Evolutionary conservation across 2,329 filamentous ascomycete genomes (phyloP), one percentile per base, ranked within the genome.

Genomic region (Nannizzia gypsea): DNA sequence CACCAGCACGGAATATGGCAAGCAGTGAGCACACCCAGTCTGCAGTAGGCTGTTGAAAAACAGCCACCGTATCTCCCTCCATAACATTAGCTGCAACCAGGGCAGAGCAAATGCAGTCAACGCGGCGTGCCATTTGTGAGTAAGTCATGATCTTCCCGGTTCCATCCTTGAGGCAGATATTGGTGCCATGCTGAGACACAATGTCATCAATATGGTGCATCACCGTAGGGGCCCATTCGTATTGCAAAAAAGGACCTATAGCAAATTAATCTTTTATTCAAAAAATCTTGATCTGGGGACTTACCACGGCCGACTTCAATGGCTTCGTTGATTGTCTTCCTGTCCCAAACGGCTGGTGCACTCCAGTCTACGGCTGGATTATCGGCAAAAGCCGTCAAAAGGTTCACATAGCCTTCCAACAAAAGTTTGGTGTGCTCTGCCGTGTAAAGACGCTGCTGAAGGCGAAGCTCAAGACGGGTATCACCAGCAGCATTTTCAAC

Each of bases 1-100:
- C 70, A 0, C 76, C 77, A 11, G 74, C 57, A 0, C 69, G 66
- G 58, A 71, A 62, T 42, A 79, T 74, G 6, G 74, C 78, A 42
- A 64, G 59, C 24, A 65, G 58, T 26, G 60, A 63, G 20, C 55
- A 67, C 3, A 75, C 64, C 66, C 66, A 74, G 42, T 77, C 71
- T 0, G 65, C 40, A 0, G 67, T 63, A 0, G 78, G 69, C 3
- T 75, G 57, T 40, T 74, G 72, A 56, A 77, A 74, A 1, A 81
- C 74, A 0, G 64, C 71, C 1, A 81, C 70, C 0, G 59, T 57
- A 8, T 65, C 66, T 0, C 67, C 70, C 1, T 24, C 3, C 1
- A 59, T 57, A 3, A 66, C 59, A 1, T 63, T 66, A 1, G 38
- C 57, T 1, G 26, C 60, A 3, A 60, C 4, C 3, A 78, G 61